phyloP scores from a whole-genome alignment of 2,329 filamentous ascomycete species.

The Alternaria sp. region DNA sequence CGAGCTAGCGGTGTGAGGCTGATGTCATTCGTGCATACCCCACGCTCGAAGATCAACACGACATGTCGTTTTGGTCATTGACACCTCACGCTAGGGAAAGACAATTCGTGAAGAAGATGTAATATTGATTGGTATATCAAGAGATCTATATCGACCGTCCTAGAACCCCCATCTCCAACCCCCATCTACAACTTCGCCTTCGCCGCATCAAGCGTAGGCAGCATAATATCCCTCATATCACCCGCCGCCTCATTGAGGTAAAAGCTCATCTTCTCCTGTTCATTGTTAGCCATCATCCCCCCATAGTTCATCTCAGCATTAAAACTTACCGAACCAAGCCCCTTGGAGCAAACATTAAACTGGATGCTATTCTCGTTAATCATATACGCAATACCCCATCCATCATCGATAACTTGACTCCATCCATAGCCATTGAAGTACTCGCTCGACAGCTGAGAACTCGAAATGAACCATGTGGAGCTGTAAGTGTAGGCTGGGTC shows the following conservation, averaged over 20 bases:
- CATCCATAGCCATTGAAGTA: conserved; percentile 99
- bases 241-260: conserved; percentile 92
- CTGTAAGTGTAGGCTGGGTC: conserved; percentile 88
- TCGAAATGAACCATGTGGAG: conserved; percentile 86
- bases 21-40: background rate
- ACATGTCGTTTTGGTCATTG: background rate
- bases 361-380: conserved; percentile 99
- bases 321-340: conserved; percentile 69
- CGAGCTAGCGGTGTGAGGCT: background rate
- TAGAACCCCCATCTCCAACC: background rate
- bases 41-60: background rate
- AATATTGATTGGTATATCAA: background rate
- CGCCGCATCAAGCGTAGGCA: conserved; percentile 76
- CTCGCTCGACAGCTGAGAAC: conserved; percentile 89
- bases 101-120: background rate
- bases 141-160: background rate
- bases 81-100: background rate
- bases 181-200: conserved; percentile 82
- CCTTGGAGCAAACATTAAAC: conserved; percentile 98
- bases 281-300: conserved; percentile 18
- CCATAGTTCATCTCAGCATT: background rate
- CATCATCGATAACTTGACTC: conserved; percentile 95
- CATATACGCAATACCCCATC: conserved; percentile 99
- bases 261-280: conserved; percentile 83
- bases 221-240: conserved; percentile 85